These are phyloP conservation scores for Diutina pseudorugosa DNA, from an alignment of 1,139 yeast species.

Conservation along the genomic window DNA sequence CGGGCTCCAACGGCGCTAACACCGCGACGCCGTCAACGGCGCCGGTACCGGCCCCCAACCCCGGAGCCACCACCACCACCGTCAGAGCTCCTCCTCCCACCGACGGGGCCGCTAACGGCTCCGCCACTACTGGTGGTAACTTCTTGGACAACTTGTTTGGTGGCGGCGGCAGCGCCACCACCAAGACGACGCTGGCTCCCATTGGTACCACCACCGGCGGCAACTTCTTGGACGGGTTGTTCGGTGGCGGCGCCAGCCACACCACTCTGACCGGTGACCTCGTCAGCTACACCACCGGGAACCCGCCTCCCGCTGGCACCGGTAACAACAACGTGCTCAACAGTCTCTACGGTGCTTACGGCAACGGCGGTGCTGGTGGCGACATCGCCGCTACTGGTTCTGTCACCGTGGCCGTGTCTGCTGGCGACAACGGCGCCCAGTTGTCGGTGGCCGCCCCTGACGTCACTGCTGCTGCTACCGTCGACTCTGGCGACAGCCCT, in stretches of 20 bases:
- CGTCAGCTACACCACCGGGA: neutral
- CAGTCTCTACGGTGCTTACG: neutral
- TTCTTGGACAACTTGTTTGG: neutral
- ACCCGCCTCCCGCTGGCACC: neutral
- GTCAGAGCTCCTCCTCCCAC: neutral
- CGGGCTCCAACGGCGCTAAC: neutral
- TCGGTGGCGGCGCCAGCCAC: neutral
- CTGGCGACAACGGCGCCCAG: neutral
- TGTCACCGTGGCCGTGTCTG: neutral
- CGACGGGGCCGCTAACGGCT: neutral
- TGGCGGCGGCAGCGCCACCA: neutral
- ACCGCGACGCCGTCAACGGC: neutral
- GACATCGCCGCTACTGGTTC: neutral
- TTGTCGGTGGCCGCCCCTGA: neutral
- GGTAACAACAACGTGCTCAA: neutral
- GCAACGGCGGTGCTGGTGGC: neutral
- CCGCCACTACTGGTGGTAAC: neutral
- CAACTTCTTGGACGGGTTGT: neutral
- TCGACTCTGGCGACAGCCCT: neutral
- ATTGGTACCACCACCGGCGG: neutral
- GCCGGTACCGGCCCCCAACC: neutral
- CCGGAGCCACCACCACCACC: neutral
- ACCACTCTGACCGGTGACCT: neutral
- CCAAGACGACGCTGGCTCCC: neutral
- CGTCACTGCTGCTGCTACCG: neutral